These are phyloP conservation scores for Boletus sp. DNA, from an alignment of 1,284 basidiomycete species.

Conservation along the genomic window DNA sequence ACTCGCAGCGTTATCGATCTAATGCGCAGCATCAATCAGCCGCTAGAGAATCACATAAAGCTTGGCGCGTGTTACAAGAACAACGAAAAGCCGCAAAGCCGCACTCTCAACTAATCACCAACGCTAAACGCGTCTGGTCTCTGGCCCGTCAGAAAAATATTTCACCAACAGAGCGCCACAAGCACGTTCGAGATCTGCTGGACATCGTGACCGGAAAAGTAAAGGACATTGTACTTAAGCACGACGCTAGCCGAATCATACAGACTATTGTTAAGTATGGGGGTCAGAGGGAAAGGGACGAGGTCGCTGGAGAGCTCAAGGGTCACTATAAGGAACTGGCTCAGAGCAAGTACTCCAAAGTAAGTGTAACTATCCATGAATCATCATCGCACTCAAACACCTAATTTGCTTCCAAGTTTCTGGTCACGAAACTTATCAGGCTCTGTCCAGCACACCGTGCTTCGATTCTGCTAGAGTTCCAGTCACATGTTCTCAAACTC, in stretches of 20 bases:
- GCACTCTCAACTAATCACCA: constrained; percentile 65
- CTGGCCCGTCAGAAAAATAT: constrained; percentile 73
- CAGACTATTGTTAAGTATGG: constrained; percentile 86
- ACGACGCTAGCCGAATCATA: constrained; percentile 84
- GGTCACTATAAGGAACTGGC: constrained; percentile 74
- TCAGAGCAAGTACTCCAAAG: constrained; percentile 87
- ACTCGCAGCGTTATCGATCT: neutral
- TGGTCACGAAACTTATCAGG: constrained; percentile 80
- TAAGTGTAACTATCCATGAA: constrained; percentile 29
- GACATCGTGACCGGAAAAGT: constrained; percentile 71
- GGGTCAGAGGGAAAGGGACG: constrained; percentile 69
- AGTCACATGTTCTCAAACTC: constrained; percentile 66
- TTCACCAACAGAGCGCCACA: constrained; percentile 65
- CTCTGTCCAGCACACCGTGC: constrained; percentile 69
- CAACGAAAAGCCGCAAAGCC: constrained; percentile 74
- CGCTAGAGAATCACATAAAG: constrained; percentile 62
- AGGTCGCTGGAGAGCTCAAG: constrained; percentile 77
- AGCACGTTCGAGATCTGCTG: constrained; percentile 71
- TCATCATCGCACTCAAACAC: neutral
- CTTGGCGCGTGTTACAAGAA: constrained; percentile 57
- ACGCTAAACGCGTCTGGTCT: constrained; percentile 82
- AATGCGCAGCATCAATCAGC: constrained; percentile 35
- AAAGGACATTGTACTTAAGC: constrained; percentile 82
- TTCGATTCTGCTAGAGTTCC: constrained; percentile 73
- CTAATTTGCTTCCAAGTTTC: constrained; percentile 51